Base-by-base conservation (phyloP, 129 eudicot genomes). In the Calendula officinalis region DNA sequence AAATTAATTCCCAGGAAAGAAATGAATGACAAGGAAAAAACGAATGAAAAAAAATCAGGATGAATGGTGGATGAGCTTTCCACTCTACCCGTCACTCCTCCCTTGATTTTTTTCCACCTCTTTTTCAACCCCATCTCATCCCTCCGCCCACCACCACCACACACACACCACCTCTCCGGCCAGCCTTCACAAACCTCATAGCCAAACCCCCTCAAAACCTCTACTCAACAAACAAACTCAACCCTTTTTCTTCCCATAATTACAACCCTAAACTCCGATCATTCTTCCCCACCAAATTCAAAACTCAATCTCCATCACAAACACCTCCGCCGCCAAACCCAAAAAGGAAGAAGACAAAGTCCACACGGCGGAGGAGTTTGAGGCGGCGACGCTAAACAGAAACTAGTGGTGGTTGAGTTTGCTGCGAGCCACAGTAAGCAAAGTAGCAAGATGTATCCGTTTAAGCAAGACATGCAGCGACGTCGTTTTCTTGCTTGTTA, bases 381-480 rank as follows among this genome's bases (percentile, higher is more conserved):
- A 92, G 14, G 56, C 75, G 4, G 98, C 98, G 70, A 49, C 2
- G 98, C 98, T 0, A 83, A 83, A 42, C 74, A 83, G 71, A 80
- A 75, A 63, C 89, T 92, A 0, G 98, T 92, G 3, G 98, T 92
- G 37, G 96, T 92, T 0, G 98, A 92, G 34, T 92, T 67, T 39
- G 98, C 98, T 0, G 74, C 95, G 0, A 60, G 78, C n/a, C 41
- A 78, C 13, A 83, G 86, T 50, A 42, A 74, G 15, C 63, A 81
- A 32, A 81, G 85, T 78, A 73, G 71, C 33, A 57, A 85, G 42
- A 85, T 92, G 42, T 92, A 88, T 75, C 98, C 98, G 0, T 92
- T 83, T 92, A 4, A 92, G 98, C 79, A 73, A 82, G 11, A 73
- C 84, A 10, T 92, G 98, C 82, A 81, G 57, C 81, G 98, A 92